Evolutionary conservation across 2,329 filamentous ascomycete genomes (phyloP), one percentile per base, ranked within the genome.

Genomic region (Coniochaeta sp.): DNA sequence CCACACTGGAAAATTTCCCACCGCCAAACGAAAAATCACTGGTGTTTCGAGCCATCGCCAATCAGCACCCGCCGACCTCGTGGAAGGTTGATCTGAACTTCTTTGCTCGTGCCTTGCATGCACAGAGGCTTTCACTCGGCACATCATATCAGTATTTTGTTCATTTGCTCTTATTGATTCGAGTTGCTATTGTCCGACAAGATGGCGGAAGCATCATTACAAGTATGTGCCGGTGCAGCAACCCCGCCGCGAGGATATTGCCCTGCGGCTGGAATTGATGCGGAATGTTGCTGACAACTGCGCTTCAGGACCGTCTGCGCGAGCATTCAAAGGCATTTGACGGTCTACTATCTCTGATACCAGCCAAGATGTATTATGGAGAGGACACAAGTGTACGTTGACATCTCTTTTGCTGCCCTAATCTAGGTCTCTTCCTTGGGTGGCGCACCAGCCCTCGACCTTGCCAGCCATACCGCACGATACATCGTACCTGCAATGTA

Each of bases 321-420:
- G 78, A 77, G 64, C 79, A 84, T 66, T 77, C 90, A 65, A 84
- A 90, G 76, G 89, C 91, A 65, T 96, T 96, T 70, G 89, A 96
- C 75, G 91, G 91, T 54, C 79, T 96, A 58, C 79, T 96, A 72
- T 93, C 91, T 61, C 80, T 96, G 64, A 96, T 96, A 62, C 91
- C 93, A 44, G 91, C 91, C 63, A 93, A 95, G 75, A 86, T 91
- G 68, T 96, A 96, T 76, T 96, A 96, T 68, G 90, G 88, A 60
- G 87, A 93, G 72, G 91, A 96, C 71, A 89, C 83, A 64, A 91
- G 83, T 74, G 90, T 93, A 88, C 68, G 89, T 86, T 66, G 58
- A 60, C 58, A 57, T 61, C 61, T 47, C 56, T n/a, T n/a, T n/a
- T n/a, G n/a, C n/a, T n/a, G n/a, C n/a, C n/a, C n/a, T n/a, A n/a